Evolutionary conservation across 2,329 filamentous ascomycete genomes (phyloP), one percentile per base, ranked within the genome.

Genomic region (Volutella citrinella): DNA sequence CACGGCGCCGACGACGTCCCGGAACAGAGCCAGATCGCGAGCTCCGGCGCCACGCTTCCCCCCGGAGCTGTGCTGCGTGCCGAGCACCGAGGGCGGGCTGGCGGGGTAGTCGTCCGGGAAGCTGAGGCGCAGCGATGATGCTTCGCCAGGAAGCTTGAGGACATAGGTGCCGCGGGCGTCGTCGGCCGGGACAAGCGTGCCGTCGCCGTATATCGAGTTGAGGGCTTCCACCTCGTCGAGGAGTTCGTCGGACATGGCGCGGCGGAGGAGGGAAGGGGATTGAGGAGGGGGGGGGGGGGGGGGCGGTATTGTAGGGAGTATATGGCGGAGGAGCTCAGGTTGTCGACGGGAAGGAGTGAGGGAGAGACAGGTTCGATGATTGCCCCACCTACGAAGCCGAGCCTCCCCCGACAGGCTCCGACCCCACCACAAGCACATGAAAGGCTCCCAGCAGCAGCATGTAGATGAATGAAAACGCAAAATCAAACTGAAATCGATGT

Each of bases 1-100:
- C 5, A 86, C 74, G n/a, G 70, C 67, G 2, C 68, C 70, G 19
- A 96, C 64, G 0, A 83, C 80, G 21, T 80, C 69, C 19, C 80
- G 70, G 37, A 93, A 81, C 4, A 86, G 63, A 4, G 76, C 74
- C n/a, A 90, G 70, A 30, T 88, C 76, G 32, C 78, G 70, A 31
- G 77, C 80, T 3, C 87, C 88, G 42, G 85, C 80, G 22, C 90
- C 87, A 52, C 79, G 79, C 30, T 73, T 75, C 14, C 80, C 75
- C 27, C 85, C 88, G 7, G 86, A 84, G 49, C 81, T 87, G 51
- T 94, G 84, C 46, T 95, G 83, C 12, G 85, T 91, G 27, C 87
- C 86, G 16, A 90, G 63, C 17, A 96, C 77, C 8, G 69, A 66
- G 3, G 89, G 90, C 6, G 84, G 80, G 2, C 73, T 75, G 40